Percentiles rank a stretch among this genome's conserved stretches.
These are phyloP conservation scores for Penicillium polonicum DNA, from an alignment of 2,329 filamentous ascomycete species.

Conservation along the genomic window DNA sequence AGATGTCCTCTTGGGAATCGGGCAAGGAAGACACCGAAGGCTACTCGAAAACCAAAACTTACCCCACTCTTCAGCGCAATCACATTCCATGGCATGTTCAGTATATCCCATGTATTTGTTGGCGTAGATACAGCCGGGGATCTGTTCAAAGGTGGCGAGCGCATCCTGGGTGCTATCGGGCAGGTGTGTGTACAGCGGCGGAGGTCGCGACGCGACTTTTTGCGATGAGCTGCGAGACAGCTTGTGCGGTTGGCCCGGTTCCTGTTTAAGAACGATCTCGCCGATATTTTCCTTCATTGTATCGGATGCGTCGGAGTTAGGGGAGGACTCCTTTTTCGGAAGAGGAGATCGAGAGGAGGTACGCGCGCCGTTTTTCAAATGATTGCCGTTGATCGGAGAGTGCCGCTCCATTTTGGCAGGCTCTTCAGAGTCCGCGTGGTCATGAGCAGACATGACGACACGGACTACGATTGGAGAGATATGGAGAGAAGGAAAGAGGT, in stretches of 20 bases:
- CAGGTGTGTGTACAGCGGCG: slow-evolving; percentile 69
- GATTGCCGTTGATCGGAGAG: slow-evolving; percentile 25
- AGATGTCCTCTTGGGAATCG: not conserved
- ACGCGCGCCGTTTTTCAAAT: slow-evolving; percentile 22
- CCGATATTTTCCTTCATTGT: slow-evolving; percentile 53
- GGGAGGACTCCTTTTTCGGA: slow-evolving; percentile 20
- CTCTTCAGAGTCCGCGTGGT: slow-evolving; percentile 41
- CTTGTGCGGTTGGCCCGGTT: slow-evolving; percentile 67
- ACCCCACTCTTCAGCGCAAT: slow-evolving; percentile 95
- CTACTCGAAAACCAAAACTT: slow-evolving; percentile 45
- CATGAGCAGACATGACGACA: slow-evolving; percentile 46
- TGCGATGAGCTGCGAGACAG: slow-evolving; percentile 71
- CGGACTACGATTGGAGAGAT: slow-evolving; percentile 23
- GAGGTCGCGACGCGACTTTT: slow-evolving; percentile 63
- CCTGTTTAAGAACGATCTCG: slow-evolving; percentile 62
- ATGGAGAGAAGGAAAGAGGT: not conserved
- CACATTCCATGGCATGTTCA: slow-evolving; percentile 91
- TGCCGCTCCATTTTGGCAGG: slow-evolving; percentile 26
- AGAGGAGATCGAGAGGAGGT: slow-evolving; percentile 15
- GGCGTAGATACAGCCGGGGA: slow-evolving; percentile 83
- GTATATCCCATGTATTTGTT: slow-evolving; percentile 89
- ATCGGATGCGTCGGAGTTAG: slow-evolving; percentile 25
- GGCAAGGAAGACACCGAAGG: not conserved
- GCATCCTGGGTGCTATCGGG: slow-evolving; percentile 78
- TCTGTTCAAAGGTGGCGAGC: slow-evolving; percentile 72